Base-by-base conservation (phyloP, 1,284 basidiomycete genomes). In the Malassezia globosa region DNA sequence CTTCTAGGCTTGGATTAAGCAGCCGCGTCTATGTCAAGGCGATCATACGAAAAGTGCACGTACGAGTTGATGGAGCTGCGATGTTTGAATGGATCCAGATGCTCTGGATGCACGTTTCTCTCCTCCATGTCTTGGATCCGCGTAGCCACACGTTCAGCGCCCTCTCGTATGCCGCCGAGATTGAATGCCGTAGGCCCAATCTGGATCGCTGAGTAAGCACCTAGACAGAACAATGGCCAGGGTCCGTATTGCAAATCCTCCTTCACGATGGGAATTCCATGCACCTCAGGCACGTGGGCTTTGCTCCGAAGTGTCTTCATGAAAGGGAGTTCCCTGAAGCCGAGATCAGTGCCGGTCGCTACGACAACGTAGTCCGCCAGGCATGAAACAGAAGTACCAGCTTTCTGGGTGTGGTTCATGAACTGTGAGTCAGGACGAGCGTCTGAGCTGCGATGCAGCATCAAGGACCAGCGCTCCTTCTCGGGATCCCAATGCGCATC, bases 141-240 rank as follows among this genome's bases (percentile, higher is more conserved):
- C 21, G 55, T 56, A 0, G 64, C 72, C 23, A 74, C 64, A 1
- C 72, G 56, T 38, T 74, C 73, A 1, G 72, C 72, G 7, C 68
- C 71, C 14, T 65, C 64, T 5, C 73, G 53, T 31, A 72, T 69
- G 3, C 72, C 72, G 16, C 63, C 63, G 8, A 73, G 51, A 34
- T 74, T 74, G 23, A 61, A 62, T 0, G 68, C 72, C 10, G 61
- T 72, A 0, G 73, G 72, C 6, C 73, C 73, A 38, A 73, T 63
- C 50, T 69, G 59, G 2, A 61, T 48, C 0, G 55, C 59, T 22
- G 55, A 55, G 54, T 62, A 66, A 33, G 63, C 62, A 2, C 73
- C 73, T 5, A 66, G 58, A n/a, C 68, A 49, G 35, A 72, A 74
- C 1, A 72, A 55, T 0, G 72, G 72, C 1, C 72, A 34, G 4